Evolutionary conservation across 148 eudicot species (phyloP), one percentile per base, ranked within the genome.

Genomic region (Polygonum aviculare): DNA sequence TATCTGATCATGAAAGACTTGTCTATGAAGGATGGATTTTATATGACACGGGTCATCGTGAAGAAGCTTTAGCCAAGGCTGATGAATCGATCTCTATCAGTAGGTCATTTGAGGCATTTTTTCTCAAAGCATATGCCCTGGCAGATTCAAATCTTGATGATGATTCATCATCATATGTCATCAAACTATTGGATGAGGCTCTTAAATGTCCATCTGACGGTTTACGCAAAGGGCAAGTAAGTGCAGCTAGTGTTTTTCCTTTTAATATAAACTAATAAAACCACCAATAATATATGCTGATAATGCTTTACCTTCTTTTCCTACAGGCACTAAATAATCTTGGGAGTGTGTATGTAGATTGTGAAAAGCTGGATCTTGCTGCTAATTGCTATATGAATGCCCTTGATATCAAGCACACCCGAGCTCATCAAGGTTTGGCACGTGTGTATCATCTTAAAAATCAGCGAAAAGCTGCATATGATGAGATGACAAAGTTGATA

Each of bases 391-490:
- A 93, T 76, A 86, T 83, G 87, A 90, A 81, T 84, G 98, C 98
- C 69, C 93, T 93, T 57, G 86, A 87, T 70, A 93, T 93, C 51
- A 87, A 90, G 82, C 98, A 93, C 77, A 93, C 98, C 33, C 87
- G 98, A 79, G 96, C 98, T 50, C 98, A 93, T 86, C 98, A 93
- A 79, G 98, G 96, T 72, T 79, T 93, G 81, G 98, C 98, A 55
- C 90, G 98, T 69, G 97, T 93, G 71, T 87, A 83, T 83, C 86
- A 84, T 81, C 82, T 90, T 0, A 89, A 84, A 82, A 86, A 88
- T 85, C 91, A 90, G 81, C 94, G 92, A 45, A 89, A 89, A 77
- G 87, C 90, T 85, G 98, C 96, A n/a, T 90, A 89, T 80, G 98
- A 88, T 60, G 98, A 93, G 83, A 90, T 93, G 93, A 90, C 96